phyloP scores from a whole-genome alignment of 768 basidiomycete species.

The Tylopilus plumbeoviolaceoides region DNA sequence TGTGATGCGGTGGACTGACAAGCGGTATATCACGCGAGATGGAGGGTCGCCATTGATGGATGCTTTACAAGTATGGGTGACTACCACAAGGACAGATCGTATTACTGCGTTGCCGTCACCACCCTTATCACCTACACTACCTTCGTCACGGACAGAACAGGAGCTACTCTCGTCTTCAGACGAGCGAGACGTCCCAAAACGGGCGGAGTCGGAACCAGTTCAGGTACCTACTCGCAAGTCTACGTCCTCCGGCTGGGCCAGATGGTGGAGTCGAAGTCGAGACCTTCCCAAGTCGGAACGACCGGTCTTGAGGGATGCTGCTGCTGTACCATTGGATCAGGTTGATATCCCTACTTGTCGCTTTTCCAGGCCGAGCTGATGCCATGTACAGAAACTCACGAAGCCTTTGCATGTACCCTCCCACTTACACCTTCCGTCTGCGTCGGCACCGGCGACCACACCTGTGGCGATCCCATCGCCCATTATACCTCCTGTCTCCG shows the following conservation, averaged over 20 bases:
- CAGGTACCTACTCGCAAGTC: conserved; percentile 37
- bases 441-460: conserved; percentile 44
- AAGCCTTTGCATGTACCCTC: neutral
- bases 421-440: conserved; percentile 28
- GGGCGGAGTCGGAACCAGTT: conserved; percentile 35
- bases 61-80: conserved; percentile 60
- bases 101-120: conserved; percentile 12
- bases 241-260: conserved; percentile 69
- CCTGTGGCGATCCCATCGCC: conserved; percentile 29
- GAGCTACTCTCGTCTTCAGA: conserved; percentile 19
- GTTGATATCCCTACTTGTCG: conserved; percentile 7
- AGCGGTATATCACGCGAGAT: conserved; percentile 73
- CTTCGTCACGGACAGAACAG: conserved; percentile 26
- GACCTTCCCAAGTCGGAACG: conserved; percentile 27
- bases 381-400: conserved; percentile 10
- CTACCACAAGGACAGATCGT: conserved; percentile 29
- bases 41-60: conserved; percentile 75
- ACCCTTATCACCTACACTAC: conserved; percentile 4
- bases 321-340: conserved; percentile 24
- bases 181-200: conserved; percentile 31
- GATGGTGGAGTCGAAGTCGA: conserved; percentile 77
- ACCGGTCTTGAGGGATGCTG: conserved; percentile 21
- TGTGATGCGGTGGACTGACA: conserved; percentile 69
- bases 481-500: conserved; percentile 25
- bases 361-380: conserved; percentile 1